phyloP scores from a whole-genome alignment of 129 eudicot genomes.

The Tagetes erecta region DNA sequence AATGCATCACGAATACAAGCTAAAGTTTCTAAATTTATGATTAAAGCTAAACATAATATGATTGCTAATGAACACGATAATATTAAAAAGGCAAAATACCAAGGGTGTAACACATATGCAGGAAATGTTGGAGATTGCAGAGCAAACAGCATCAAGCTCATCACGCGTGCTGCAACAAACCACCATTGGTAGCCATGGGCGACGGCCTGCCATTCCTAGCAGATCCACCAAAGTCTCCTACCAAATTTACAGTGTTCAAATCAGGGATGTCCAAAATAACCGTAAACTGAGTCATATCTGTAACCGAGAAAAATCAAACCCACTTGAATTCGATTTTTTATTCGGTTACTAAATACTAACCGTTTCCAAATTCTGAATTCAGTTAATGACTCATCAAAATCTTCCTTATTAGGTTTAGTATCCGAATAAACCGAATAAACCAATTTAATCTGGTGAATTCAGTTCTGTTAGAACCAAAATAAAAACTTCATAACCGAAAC shows the following conservation, averaged over 20 bases:
- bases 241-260: slow-evolving; percentile 9
- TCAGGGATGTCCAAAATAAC: not conserved
- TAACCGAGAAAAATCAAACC: too few relatives aligned
- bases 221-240: slow-evolving; percentile 89
- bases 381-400: too few relatives aligned
- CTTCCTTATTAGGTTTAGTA: too few relatives aligned
- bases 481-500: too few relatives aligned
- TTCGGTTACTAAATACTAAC: too few relatives aligned
- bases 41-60: not conserved
- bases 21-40: too few relatives aligned
- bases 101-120: slow-evolving; percentile 56
- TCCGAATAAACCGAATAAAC: too few relatives aligned
- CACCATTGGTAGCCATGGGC: slow-evolving; percentile 72
- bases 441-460: too few relatives aligned
- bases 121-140: slow-evolving; percentile 62
- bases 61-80: not conserved
- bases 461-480: too few relatives aligned
- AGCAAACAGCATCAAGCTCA: slow-evolving; percentile 89
- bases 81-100: slow-evolving; percentile 36
- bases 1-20: too few relatives aligned
- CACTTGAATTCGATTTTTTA: too few relatives aligned
- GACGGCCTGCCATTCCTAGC: slow-evolving; percentile 78
- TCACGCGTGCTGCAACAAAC: slow-evolving; percentile 90
- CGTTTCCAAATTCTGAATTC: too few relatives aligned
- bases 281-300: not conserved